Conservation (phyloP, 768 basidiomycete genomes). For the Mycena vitilis region DNA sequence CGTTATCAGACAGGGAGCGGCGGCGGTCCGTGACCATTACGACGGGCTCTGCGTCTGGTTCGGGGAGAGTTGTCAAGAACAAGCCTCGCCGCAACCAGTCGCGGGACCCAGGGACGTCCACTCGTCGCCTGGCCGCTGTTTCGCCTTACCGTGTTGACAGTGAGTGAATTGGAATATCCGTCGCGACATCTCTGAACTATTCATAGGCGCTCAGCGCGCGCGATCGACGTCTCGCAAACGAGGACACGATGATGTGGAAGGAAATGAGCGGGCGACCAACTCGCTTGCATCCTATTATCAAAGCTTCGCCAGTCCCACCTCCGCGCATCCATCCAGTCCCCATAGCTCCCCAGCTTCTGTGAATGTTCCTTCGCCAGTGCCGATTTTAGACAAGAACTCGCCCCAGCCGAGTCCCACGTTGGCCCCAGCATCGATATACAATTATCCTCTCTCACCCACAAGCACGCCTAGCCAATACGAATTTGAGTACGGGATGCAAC, state of each 20-base stretch:
- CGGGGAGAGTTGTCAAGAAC: conserved; percentile 62
- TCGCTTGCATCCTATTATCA: conserved; percentile 59
- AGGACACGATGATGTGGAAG: conserved; percentile 74
- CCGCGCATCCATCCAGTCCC: conserved; percentile 62
- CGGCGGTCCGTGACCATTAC: conserved; percentile 68
- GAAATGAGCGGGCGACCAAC: conserved; percentile 52
- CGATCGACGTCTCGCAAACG: conserved; percentile 82
- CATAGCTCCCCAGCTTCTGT: conserved; percentile 83
- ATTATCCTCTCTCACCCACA: conserved; percentile 56
- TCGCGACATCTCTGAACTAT: conserved; percentile 12
- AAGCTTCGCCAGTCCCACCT: conserved; percentile 66
- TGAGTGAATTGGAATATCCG: conserved; percentile 47
- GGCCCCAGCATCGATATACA: conserved; percentile 57
- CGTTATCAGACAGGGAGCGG: conserved; percentile 55
- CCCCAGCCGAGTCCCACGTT: conserved; percentile 70
- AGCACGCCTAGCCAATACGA: conserved; percentile 69
- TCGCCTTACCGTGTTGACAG: conserved; percentile 76
- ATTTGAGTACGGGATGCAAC: conserved; percentile 61
- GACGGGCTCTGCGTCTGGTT: conserved; percentile 45
- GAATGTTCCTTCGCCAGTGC: conserved; percentile 77
- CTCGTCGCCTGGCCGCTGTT: conserved; percentile 66
- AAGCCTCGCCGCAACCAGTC: conserved; percentile 67
- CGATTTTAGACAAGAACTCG: conserved; percentile 56
- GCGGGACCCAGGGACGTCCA: conserved; percentile 62
- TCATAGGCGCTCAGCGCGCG: conserved; percentile 69